Conservation (phyloP, 1,284 basidiomycete genomes). For the Cutaneotrichosporon mucoides region DNA sequence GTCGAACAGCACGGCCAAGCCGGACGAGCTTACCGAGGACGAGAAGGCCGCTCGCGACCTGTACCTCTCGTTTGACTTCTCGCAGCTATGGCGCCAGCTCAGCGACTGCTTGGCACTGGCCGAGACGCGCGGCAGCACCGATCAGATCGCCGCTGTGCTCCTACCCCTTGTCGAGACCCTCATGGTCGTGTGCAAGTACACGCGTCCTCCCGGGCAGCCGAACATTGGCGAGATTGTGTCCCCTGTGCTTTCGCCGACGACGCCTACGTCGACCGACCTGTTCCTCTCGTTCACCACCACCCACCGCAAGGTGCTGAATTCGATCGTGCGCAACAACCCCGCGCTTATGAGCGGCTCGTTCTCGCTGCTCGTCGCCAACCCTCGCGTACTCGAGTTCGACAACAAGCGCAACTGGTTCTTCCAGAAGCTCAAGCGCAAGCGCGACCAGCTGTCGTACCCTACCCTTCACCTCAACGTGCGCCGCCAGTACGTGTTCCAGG, state of each 20-base stretch:
- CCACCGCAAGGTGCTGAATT: constrained; percentile 90
- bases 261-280: constrained; percentile 68
- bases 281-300: constrained; percentile 93
- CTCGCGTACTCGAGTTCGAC: constrained; percentile 97
- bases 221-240: constrained; percentile 45
- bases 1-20: constrained; percentile 28
- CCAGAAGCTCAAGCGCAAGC: constrained; percentile 87
- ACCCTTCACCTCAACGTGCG: constrained; percentile 90
- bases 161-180: constrained; percentile 88
- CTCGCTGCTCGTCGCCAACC: constrained; percentile 91
- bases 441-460: constrained; percentile 60
- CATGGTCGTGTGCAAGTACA: constrained; percentile 97
- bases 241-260: constrained; percentile 56
- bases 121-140: constrained; percentile 71
- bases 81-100: constrained; percentile 76
- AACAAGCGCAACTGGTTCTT: constrained; percentile 99
- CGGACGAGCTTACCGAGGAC: constrained; percentile 52
- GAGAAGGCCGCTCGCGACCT: constrained; percentile 70
- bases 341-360: constrained; percentile 98
- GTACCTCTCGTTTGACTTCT: constrained; percentile 82
- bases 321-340: constrained; percentile 97
- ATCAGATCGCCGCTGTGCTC: constrained; percentile 83
- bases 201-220: constrained; percentile 1
- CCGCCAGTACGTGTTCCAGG: constrained; percentile 90
- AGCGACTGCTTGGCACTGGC: constrained; percentile 78